Conservation (phyloP, 2,329 filamentous ascomycete genomes). For the Cordyceps farinosa region DNA sequence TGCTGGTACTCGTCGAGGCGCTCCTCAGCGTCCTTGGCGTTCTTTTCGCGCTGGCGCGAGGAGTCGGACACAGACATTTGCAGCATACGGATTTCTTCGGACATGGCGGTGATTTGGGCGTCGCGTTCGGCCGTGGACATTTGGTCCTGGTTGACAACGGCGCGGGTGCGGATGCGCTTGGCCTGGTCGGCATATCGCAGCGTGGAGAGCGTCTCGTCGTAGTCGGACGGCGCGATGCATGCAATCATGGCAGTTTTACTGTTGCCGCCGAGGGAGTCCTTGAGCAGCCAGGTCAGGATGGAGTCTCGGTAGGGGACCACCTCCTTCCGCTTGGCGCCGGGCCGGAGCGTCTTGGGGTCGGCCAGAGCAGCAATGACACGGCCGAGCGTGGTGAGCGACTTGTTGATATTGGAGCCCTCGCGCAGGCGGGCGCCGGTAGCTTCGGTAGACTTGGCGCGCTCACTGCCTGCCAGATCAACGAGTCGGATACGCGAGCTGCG, state of each 20-base stretch:
- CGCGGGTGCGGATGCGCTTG: conserved; percentile 92
- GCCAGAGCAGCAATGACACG: conserved; percentile 92
- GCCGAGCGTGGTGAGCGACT: conserved; percentile 91
- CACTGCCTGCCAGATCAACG: conserved; percentile 91
- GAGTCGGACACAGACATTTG: conserved; percentile 71
- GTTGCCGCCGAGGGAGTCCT: conserved; percentile 94
- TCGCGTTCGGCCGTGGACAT: conserved; percentile 90
- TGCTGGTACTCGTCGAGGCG: conserved; percentile 92
- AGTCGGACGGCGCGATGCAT: conserved; percentile 91
- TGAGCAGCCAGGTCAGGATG: conserved; percentile 78
- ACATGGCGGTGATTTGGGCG: conserved; percentile 90
- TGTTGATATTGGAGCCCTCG: conserved; percentile 98
- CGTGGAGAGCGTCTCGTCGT: conserved; percentile 94
- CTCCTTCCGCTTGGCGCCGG: conserved; percentile 53
- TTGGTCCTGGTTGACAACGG: conserved; percentile 92
- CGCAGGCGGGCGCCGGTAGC: conserved; percentile 86
- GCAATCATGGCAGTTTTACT: conserved; percentile 99
- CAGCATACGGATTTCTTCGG: conserved; percentile 83
- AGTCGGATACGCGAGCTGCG: conserved; percentile 88
- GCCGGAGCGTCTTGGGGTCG: conserved; percentile 57
- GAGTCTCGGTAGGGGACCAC: conserved; percentile 93
- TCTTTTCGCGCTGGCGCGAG: conserved; percentile 62
- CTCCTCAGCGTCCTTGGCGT: conserved; percentile 73
- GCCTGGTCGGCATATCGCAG: conserved; percentile 96
- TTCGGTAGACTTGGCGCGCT: conserved; percentile 92